Evolutionary conservation across 331 rosid species (phyloP).

Genomic region (Dryas integrifolia): DNA sequence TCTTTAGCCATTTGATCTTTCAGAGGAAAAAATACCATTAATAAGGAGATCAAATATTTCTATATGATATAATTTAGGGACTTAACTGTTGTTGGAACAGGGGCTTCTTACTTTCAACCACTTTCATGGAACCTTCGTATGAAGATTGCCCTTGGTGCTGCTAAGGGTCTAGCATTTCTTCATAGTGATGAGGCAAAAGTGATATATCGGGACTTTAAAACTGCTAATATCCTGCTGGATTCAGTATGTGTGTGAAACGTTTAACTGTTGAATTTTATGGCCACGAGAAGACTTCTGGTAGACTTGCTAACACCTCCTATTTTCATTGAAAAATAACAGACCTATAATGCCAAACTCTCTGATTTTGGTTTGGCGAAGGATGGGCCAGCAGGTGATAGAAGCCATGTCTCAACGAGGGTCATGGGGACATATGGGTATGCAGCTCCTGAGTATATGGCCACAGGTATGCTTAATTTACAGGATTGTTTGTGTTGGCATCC

Average conservation of each 20-base stretch:
- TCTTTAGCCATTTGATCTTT: slow-evolving; percentile 15
- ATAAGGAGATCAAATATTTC: slow-evolving; percentile 1
- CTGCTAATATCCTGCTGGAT: slow-evolving; percentile 79
- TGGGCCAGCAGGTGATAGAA: slow-evolving; percentile 78
- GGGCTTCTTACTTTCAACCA: slow-evolving; percentile 82
- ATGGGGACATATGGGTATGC: slow-evolving; percentile 99
- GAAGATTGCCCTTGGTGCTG: slow-evolving; percentile 88
- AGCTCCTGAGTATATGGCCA: slow-evolving; percentile 95
- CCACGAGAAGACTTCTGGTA: slow-evolving; percentile 14
- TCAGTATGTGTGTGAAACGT: slow-evolving; percentile 48
- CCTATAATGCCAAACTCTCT: slow-evolving; percentile 74
- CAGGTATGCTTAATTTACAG: slow-evolving; percentile 56
- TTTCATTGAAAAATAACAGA: slow-evolving; percentile 41
- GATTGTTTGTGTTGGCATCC: not conserved
- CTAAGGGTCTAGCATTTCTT: slow-evolving; percentile 91
- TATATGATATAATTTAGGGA: slow-evolving; percentile 3
- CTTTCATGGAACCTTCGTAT: slow-evolving; percentile 83
- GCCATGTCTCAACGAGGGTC: slow-evolving; percentile 93
- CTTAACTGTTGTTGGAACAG: slow-evolving; percentile 38
- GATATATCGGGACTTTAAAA: slow-evolving; percentile 84
- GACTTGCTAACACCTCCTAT: slow-evolving; percentile 19
- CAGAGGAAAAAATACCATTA: slow-evolving; percentile 1
- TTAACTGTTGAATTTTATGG: slow-evolving; percentile 12
- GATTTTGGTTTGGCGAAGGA: slow-evolving; percentile 98
- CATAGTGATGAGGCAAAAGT: slow-evolving; percentile 96